Evolutionary conservation across 176 grass and related monocot genomes (phyloP).

Genomic region (Olyra latifolia): DNA sequence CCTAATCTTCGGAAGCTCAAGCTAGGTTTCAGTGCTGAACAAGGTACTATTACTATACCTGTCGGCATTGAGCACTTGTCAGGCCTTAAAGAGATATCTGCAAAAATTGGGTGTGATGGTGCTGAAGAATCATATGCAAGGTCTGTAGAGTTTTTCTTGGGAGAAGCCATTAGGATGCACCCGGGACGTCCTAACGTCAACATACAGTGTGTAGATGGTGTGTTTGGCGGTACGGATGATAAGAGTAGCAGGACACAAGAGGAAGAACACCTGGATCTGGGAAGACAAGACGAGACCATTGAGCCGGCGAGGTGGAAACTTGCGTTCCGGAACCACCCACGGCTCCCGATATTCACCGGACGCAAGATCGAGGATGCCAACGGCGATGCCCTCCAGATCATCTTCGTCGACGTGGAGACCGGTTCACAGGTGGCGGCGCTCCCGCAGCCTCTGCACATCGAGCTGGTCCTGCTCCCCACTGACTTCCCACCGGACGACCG

Average conservation of each 20-base stretch:
- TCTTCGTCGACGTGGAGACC: slow-evolving; percentile 38
- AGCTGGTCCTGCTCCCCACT: slow-evolving; percentile 65
- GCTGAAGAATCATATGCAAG: not conserved
- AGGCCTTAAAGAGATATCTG: slow-evolving; percentile 1
- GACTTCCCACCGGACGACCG: slow-evolving; percentile 50
- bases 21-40: not conserved
- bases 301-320: slow-evolving; percentile 43
- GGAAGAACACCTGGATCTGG: not conserved
- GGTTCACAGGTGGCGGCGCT: not conserved
- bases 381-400: slow-evolving; percentile 48
- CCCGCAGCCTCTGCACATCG: slow-evolving; percentile 51
- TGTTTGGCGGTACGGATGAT: not conserved
- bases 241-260: not conserved
- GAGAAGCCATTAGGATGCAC: not conserved
- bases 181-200: not conserved
- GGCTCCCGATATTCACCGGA: slow-evolving; percentile 69
- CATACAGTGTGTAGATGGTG: not conserved
- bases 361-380: slow-evolving; percentile 64
- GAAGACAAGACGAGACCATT: too few relatives aligned
- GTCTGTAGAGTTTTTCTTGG: not conserved
- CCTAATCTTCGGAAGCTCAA: slow-evolving; percentile 14
- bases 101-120: not conserved
- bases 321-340: slow-evolving; percentile 42
- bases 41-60: not conserved
- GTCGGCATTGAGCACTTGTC: not conserved